Evolutionary conservation across 805 yeast species (phyloP).

Genomic region (Candida taoyuanica): DNA sequence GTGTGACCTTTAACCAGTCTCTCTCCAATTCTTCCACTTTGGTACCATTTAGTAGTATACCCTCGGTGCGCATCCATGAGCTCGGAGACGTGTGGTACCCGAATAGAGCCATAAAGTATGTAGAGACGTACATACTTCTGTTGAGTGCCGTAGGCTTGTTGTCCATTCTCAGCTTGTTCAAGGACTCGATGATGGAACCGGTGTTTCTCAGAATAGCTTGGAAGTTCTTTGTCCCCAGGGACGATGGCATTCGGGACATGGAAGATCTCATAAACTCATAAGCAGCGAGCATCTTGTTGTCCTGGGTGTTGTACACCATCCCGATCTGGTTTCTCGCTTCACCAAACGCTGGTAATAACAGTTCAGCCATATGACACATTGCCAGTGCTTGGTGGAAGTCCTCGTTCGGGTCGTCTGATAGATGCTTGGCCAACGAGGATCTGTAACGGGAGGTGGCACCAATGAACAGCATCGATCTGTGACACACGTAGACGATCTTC

Average conservation of each 20-base stretch:
- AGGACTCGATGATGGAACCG: constrained; percentile 25
- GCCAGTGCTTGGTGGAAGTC: constrained; percentile 41
- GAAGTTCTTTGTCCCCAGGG: constrained; percentile 36
- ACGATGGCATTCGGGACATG: constrained; percentile 37
- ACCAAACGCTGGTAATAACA: constrained; percentile 61
- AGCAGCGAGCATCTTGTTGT: constrained; percentile 25
- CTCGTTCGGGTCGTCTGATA: constrained; percentile 34
- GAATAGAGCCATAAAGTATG: constrained; percentile 32
- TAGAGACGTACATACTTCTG: constrained; percentile 15
- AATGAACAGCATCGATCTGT: constrained; percentile 46
- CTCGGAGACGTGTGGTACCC: constrained; percentile 42
- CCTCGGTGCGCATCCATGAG: constrained; percentile 31
- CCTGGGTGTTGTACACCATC: constrained; percentile 42
- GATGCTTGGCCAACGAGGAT: constrained; percentile 31
- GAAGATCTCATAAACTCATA: constrained; percentile 44
- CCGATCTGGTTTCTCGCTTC: constrained; percentile 63
- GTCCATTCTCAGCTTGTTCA: constrained; percentile 24
- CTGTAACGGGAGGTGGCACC: constrained; percentile 60
- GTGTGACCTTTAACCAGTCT: constrained; percentile 29
- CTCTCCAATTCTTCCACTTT: constrained; percentile 27
- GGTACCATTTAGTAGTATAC: constrained; percentile 29
- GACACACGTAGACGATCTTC: constrained; percentile 38
- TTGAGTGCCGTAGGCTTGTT: constrained; percentile 9
- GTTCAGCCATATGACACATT: constrained; percentile 47
- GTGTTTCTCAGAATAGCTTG: constrained; percentile 29